Percentiles rank a stretch among this genome's conserved stretches.
Evolutionary conservation across 352 stramenopile genomes (phyloP).

Genomic region (Phytophthora pinifolia): DNA sequence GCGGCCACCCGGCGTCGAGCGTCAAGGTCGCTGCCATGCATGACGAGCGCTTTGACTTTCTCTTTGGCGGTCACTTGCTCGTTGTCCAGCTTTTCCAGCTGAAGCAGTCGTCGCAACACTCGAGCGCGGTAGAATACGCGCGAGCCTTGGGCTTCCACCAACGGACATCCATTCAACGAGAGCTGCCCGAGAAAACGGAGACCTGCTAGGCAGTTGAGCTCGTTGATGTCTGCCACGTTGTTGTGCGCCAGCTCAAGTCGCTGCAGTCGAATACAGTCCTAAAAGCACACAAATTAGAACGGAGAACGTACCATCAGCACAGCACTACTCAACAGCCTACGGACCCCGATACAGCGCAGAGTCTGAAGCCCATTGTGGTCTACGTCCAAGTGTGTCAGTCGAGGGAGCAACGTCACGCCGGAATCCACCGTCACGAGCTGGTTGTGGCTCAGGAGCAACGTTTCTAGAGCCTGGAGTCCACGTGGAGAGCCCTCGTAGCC

Average conservation of each 20-base stretch:
- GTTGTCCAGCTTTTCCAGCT: conserved; percentile 55
- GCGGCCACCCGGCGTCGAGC: conserved; percentile 58
- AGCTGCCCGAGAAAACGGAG: conserved; percentile 50
- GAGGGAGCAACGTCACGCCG: conserved; percentile 42
- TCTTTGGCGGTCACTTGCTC: conserved; percentile 63
- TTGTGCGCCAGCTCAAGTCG: conserved; percentile 58
- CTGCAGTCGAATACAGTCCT: conserved; percentile 60
- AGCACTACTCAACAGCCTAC: not conserved
- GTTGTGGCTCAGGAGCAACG: conserved; percentile 57
- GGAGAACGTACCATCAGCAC: not conserved
- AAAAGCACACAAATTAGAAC: not conserved
- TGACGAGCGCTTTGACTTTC: conserved; percentile 73
- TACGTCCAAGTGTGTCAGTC: conserved; percentile 54
- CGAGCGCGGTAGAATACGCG: conserved; percentile 58
- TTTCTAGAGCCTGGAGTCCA: conserved; percentile 51
- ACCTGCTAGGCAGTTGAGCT: conserved; percentile 54
- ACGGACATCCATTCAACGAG: conserved; percentile 43
- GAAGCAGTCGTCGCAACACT: conserved; percentile 57
- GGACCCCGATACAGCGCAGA: conserved; percentile 49
- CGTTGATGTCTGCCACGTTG: conserved; percentile 50
- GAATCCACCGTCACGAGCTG: conserved; percentile 45
- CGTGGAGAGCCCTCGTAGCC: not conserved
- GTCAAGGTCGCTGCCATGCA: conserved; percentile 69
- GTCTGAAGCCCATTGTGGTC: conserved; percentile 53
- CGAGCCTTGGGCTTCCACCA: conserved; percentile 38